Conservation (phyloP, 208 protist genomes). For the Acanthamoeba divionensis region DNA sequence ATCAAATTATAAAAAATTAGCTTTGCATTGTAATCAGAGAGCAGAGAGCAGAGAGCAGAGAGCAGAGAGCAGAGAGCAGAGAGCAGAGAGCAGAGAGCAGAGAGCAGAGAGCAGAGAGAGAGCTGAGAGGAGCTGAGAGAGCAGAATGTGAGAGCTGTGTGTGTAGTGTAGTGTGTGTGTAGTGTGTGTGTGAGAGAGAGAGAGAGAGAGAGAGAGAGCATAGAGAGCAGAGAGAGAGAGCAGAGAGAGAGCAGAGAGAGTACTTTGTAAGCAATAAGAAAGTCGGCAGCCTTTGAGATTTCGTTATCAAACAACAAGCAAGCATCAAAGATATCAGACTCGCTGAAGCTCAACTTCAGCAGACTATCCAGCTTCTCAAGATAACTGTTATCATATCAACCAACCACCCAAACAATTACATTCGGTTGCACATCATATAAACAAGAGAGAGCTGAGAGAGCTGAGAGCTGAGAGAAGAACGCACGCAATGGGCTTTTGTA, state of each 20-base stretch:
- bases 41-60: too few relatives aligned
- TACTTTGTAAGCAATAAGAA: neutral
- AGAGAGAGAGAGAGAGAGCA: neutral
- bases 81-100: too few relatives aligned
- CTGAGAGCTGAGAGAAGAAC: neutral
- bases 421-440: neutral
- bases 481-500: constrained; percentile 5
- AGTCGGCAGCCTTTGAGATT: neutral
- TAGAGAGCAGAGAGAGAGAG: neutral
- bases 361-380: constrained; percentile 21
- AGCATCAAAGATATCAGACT: constrained; percentile 34
- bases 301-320: constrained; percentile 38
- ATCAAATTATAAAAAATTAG: neutral
- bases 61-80: too few relatives aligned
- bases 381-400: neutral
- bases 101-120: too few relatives aligned
- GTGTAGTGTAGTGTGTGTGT: too few relatives aligned
- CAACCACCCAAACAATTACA: neutral
- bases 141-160: too few relatives aligned
- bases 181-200: neutral
- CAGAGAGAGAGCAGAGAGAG: neutral
- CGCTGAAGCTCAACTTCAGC: neutral
- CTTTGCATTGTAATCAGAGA: too few relatives aligned
- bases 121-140: too few relatives aligned
- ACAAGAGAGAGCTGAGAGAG: neutral